Conservation (phyloP, 1,284 basidiomycete species). For the Trametes hirsuta region DNA sequence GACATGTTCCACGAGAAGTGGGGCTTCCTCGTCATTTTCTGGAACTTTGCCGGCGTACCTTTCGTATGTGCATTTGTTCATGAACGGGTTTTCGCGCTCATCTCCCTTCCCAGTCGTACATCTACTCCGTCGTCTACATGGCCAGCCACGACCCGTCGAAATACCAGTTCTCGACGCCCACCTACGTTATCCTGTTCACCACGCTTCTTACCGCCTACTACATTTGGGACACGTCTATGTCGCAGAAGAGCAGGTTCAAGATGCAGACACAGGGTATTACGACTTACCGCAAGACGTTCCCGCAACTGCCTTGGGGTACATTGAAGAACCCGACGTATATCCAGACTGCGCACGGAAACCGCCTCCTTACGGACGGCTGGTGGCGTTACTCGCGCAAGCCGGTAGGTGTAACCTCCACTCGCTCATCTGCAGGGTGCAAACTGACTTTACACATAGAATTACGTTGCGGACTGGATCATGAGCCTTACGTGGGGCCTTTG, state of each 20-base stretch:
- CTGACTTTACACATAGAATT: conserved; percentile 54
- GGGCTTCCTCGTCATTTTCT: conserved; percentile 96
- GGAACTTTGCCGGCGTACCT: conserved; percentile 95
- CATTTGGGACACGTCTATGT: conserved; percentile 94
- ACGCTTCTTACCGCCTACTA: conserved; percentile 87
- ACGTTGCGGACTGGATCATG: conserved; percentile 89
- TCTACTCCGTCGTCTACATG: conserved; percentile 98
- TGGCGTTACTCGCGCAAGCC: conserved; percentile 92
- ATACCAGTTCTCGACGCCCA: conserved; percentile 85
- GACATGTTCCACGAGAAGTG: conserved; percentile 98
- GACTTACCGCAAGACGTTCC: conserved; percentile 89
- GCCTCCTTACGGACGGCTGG: conserved; percentile 85
- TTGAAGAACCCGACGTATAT: conserved; percentile 90
- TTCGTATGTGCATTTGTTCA: conserved; percentile 56
- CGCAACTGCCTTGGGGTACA: conserved; percentile 88
- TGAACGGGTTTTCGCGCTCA: not conserved
- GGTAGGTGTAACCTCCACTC: conserved; percentile 45
- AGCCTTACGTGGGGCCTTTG: conserved; percentile 90
- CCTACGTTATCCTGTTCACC: conserved; percentile 72
- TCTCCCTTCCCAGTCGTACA: conserved; percentile 71
- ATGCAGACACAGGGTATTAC: conserved; percentile 94
- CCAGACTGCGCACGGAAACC: conserved; percentile 93
- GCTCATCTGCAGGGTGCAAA: not conserved
- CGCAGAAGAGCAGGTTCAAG: conserved; percentile 97
- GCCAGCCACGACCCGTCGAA: conserved; percentile 88